Base-by-base conservation (phyloP, 495 filamentous ascomycete species). In the Aspergillus conjunctus region DNA sequence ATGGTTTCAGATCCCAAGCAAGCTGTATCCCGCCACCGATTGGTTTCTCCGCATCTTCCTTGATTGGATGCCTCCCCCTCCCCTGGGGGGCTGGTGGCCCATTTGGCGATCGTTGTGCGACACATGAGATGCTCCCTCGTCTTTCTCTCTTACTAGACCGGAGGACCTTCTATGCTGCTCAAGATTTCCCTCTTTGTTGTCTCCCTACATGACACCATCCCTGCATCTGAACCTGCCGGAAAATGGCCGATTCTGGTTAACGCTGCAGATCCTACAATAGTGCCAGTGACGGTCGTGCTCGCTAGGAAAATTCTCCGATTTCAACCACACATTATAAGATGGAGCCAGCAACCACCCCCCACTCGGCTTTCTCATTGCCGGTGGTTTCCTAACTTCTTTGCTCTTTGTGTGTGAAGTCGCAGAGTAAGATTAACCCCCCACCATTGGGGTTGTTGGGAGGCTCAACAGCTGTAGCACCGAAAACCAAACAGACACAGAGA, bases 361-460 rank as follows among this genome's bases (percentile, higher is more conserved):
- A 48, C 17, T 30, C 48, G 31, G 37, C 34, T 32, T 41, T 34
- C 48, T 46, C n/a, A 20, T 21, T 55, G 26, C 54, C 31, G 52
- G 49, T 39, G 37, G 31, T 57, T 41, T 31, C 53, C 52, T 33
- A 12, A n/a, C 37, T 39, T 18, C 54, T 32, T 43, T 51, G 33
- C 37, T 45, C 18, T 43, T 20, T 50, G 10, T 50, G 32, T 53
- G 26, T 52, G 20, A 18, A 17, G 4, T 33, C 15, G 20, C 17
- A 20, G 12, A 18, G 39, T 46, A 32, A 21, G 12, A 20, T 18
- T 54, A 44, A n/a, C 30, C 50, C 56, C 32, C 34, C 26, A 59
- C 32, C 14, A 78, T 77, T 73, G 68, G 68, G 34, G 66, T 70
- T 56, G 70, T 72, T 26, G 59, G 66, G 10, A 77, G 68, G 52